phyloP scores from a whole-genome alignment of 805 yeast genomes.

The Cyberlindnera euphorbiae region DNA sequence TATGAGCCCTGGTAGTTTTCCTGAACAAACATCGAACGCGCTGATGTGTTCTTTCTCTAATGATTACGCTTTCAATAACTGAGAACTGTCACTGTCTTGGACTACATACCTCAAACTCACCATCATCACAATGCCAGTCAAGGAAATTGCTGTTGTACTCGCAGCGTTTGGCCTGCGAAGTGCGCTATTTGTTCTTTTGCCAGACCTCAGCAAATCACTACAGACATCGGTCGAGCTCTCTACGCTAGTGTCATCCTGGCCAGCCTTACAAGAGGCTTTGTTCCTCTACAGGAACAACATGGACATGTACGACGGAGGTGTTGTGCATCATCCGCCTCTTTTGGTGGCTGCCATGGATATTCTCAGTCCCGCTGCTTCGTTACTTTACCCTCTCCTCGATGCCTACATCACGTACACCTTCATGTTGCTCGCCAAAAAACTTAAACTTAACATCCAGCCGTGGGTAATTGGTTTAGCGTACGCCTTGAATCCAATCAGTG shows the following conservation, averaged over 20 bases:
- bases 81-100: too few species aligned
- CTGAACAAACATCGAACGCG: too few species aligned
- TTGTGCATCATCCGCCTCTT: conserved; percentile 82
- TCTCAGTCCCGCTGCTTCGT: conserved; percentile 18
- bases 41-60: not conserved
- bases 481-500: conserved; percentile 74
- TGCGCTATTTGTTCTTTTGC: conserved; percentile 14
- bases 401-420: conserved; percentile 50
- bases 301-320: conserved; percentile 77
- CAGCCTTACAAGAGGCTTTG: conserved; percentile 61
- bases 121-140: conserved; percentile 2
- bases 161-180: conserved; percentile 17
- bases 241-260: conserved; percentile 70
- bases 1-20: not conserved
- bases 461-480: conserved; percentile 58
- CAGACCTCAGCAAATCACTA: conserved; percentile 15
- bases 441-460: conserved; percentile 26
- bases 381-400: conserved; percentile 58
- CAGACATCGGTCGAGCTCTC: conserved; percentile 51
- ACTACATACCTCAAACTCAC: too few species aligned
- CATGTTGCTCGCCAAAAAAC: conserved; percentile 40
- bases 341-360: conserved; percentile 46
- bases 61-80: not conserved
- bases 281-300: conserved; percentile 52
- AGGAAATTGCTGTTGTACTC: conserved; percentile 11